Conservation (phyloP, 2,329 filamentous ascomycete genomes). For the Raffaelea arxii region DNA sequence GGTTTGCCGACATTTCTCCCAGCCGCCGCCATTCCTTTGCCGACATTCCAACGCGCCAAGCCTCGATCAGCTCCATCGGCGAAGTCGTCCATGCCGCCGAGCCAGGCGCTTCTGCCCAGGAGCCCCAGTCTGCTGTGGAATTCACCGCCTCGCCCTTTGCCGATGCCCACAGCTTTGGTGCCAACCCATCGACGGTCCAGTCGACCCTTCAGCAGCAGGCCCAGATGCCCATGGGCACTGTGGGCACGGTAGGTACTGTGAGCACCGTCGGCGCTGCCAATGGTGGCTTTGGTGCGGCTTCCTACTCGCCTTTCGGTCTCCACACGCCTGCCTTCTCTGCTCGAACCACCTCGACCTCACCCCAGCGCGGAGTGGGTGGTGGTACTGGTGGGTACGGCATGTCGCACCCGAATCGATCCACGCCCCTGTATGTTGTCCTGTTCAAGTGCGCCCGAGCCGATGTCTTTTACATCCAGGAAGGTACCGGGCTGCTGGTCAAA, state of each 20-base stretch:
- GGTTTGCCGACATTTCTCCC: slow-evolving; percentile 59
- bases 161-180: slow-evolving; percentile 24
- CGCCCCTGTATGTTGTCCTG: slow-evolving; percentile 76
- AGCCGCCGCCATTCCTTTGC: slow-evolving; percentile 75
- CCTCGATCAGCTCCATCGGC: slow-evolving; percentile 50
- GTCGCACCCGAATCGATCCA: slow-evolving; percentile 52
- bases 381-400: too few species aligned
- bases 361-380: slow-evolving; percentile 51
- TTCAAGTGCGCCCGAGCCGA: slow-evolving; percentile 96
- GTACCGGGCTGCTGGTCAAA: slow-evolving; percentile 83
- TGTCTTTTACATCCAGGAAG: slow-evolving; percentile 94
- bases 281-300: slow-evolving; percentile 16
- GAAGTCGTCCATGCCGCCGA: slow-evolving; percentile 41
- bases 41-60: slow-evolving; percentile 53
- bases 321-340: slow-evolving; percentile 34
- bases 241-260: neutral
- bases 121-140: slow-evolving; percentile 33
- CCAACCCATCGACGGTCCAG: slow-evolving; percentile 18
- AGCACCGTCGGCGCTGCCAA: neutral
- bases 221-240: slow-evolving; percentile 15
- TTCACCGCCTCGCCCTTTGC: slow-evolving; percentile 29
- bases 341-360: slow-evolving; percentile 49
- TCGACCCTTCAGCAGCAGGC: slow-evolving; percentile 6
- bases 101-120: slow-evolving; percentile 28
- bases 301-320: slow-evolving; percentile 38